Base-by-base conservation (phyloP, 169 alveolate genomes). In the Plasmodium inui region DNA sequence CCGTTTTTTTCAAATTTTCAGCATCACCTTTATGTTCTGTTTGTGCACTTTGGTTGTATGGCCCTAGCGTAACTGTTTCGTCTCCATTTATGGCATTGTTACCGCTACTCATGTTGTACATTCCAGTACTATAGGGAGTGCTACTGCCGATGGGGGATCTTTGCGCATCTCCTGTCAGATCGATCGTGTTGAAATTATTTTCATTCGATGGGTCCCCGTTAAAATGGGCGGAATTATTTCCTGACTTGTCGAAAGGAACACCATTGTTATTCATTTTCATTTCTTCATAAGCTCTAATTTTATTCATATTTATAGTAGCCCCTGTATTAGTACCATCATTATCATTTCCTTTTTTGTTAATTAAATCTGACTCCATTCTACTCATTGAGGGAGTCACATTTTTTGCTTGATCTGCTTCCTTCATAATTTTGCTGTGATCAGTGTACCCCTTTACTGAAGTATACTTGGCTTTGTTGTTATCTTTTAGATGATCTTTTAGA, bases 391-490 rank as follows among this genome's bases (percentile, higher is more conserved):
- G n/a, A 8, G 3, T 30, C 37, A 14, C 34, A 22, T 39, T 71
- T n/a, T 84, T 74, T 86, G n/a, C 72, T 5, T 74, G 86, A 37
- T 86, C 93, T 14, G n/a, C 19, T 22, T 17, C 28, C 22, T 86
- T 76, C 67, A 83, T 14, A 12, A 12, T 34, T 86, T 74, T 34
- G 44, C 26, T 28, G n/a, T 53, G 57, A 76, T 53, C 55, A 17
- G 8, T 34, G 34, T 74, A 37, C 70, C 34, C 76, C 26, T 78
- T 86, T 53, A 14, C 86, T 37, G 85, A 28, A 7, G 32, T 57
- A 34, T 73, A 32, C 70, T 41, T 78, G n/a, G 44, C 37, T 17
- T 74, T 74, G 26, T 74, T 85, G 30, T 53, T 86, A 50, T 86
- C 93, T 74, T 50, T 86, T 32, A 71, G 41, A 6, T 26, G 32